phyloP scores from a whole-genome alignment of 2,329 filamentous ascomycete species.

The Cercospora zeina region DNA sequence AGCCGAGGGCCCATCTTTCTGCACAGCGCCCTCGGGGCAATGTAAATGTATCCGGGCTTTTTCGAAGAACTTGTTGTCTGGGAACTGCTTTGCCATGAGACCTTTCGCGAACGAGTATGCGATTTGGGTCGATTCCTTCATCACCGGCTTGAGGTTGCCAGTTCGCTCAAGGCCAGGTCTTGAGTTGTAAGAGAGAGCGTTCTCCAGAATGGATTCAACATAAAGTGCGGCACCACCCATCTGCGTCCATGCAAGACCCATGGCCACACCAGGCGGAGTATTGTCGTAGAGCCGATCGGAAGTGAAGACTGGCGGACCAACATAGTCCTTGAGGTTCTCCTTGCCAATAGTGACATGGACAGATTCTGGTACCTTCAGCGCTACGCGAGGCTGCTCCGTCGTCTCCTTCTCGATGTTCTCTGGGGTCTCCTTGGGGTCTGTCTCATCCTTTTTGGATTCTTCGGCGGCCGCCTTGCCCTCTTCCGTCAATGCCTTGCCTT shows the following conservation, averaged over 20 bases:
- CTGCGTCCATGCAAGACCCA: conserved; percentile 97
- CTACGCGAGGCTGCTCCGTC: conserved; percentile 67
- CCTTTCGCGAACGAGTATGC: conserved; percentile 96
- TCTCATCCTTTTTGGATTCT: conserved; percentile 66
- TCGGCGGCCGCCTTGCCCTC: conserved; percentile 78
- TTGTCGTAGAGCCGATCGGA: conserved; percentile 92
- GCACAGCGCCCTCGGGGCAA: conserved; percentile 92
- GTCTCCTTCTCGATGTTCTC: conserved; percentile 59
- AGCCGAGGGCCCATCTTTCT: conserved; percentile 77
- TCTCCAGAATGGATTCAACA: conserved; percentile 93
- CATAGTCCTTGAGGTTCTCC: conserved; percentile 92
- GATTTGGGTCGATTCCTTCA: conserved; percentile 96
- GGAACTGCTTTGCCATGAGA: conserved; percentile 78
- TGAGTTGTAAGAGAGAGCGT: conserved; percentile 70
- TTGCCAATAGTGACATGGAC: conserved; percentile 86
- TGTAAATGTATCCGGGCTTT: conserved; percentile 94
- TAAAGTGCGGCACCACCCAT: conserved; percentile 96
- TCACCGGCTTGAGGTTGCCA: conserved; percentile 90
- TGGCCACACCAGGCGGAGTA: conserved; percentile 89
- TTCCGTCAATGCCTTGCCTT: conserved; percentile 78
- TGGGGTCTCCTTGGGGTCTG: conserved; percentile 63
- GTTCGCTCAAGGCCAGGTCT: conserved; percentile 84
- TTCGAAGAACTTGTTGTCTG: conserved; percentile 92
- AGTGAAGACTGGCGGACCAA: conserved; percentile 92
- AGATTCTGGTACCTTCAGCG: conserved; percentile 78